These are phyloP conservation scores for Epichloe sibirici DNA, from an alignment of 2,329 filamentous ascomycete genomes.

Conservation along the genomic window DNA sequence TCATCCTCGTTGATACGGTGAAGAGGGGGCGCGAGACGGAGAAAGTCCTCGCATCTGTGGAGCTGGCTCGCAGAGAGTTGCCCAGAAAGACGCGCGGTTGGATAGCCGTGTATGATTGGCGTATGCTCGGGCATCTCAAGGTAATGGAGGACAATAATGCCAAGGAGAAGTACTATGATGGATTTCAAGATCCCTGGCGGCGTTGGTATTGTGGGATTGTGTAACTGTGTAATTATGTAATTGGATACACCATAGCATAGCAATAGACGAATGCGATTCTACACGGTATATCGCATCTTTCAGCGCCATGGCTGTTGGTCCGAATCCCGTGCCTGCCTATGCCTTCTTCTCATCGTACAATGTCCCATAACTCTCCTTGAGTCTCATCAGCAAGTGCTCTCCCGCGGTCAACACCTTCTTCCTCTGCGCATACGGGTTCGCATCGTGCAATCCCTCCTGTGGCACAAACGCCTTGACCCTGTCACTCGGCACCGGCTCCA, in stretches of 20 bases:
- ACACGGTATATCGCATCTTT: not conserved
- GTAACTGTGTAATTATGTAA: slow-evolving; percentile 11
- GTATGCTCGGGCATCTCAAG: slow-evolving; percentile 28
- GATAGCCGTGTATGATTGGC: slow-evolving; percentile 36
- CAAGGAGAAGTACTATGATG: slow-evolving; percentile 20
- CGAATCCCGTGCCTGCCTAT: not conserved
- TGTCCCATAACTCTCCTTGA: slow-evolving; percentile 45
- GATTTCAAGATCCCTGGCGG: slow-evolving; percentile 29
- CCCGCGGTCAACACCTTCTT: slow-evolving; percentile 49
- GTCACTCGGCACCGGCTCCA: slow-evolving; percentile 49
- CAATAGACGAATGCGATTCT: no score
- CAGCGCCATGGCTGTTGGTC: not conserved
- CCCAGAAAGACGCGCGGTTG: slow-evolving; percentile 20
- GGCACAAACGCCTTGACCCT: slow-evolving; percentile 33
- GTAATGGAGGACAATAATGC: slow-evolving; percentile 24
- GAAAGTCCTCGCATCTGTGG: slow-evolving; percentile 21
- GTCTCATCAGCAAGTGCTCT: slow-evolving; percentile 49
- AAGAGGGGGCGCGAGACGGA: slow-evolving; percentile 18
- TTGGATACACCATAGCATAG: no score
- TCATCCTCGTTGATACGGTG: slow-evolving; percentile 30
- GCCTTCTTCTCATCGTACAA: slow-evolving; percentile 34
- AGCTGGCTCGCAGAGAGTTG: slow-evolving; percentile 16
- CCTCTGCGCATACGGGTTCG: slow-evolving; percentile 37
- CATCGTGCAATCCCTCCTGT: slow-evolving; percentile 16
- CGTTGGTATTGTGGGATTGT: slow-evolving; percentile 32